Evolutionary conservation across 2,329 filamentous ascomycete species (phyloP).

Genomic region (Knoxdaviesia proteae): DNA sequence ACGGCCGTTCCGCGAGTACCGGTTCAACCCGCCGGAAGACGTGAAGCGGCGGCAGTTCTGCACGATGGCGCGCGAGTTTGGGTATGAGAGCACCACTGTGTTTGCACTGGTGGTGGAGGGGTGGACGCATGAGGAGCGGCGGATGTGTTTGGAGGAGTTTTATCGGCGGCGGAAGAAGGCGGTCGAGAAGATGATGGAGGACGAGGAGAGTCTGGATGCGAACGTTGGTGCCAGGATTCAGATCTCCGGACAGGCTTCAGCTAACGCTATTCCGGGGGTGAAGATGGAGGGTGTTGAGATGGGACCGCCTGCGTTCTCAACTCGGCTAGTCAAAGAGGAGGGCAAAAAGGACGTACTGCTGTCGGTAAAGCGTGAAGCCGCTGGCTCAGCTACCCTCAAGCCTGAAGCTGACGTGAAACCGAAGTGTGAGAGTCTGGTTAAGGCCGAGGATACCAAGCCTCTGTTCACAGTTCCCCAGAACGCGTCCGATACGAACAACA

Average conservation of each 20-base stretch:
- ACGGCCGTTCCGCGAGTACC: conserved; percentile 7
- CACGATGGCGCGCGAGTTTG: conserved; percentile 65
- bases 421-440: conserved; percentile 1
- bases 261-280: neutral
- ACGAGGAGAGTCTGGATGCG: conserved; percentile 2
- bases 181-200: conserved; percentile 8
- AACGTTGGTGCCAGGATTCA: conserved; percentile 5
- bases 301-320: neutral
- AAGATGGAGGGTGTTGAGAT: conserved; percentile 1
- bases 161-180: conserved; percentile 46
- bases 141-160: conserved; percentile 60
- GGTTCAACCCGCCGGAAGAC: conserved; percentile 52
- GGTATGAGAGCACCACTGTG: conserved; percentile 54
- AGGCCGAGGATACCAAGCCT: conserved; percentile 3
- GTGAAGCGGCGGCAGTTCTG: conserved; percentile 73
- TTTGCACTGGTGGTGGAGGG: conserved; percentile 82
- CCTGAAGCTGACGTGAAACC: conserved; percentile 3
- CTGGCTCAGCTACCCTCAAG: conserved; percentile 5
- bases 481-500: no score
- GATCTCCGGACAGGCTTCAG: neutral
- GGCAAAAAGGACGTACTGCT: neutral
- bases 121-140: conserved; percentile 68
- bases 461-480: no score
- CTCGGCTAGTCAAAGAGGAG: conserved; percentile 4
- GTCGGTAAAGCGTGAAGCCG: neutral